Conservation (phyloP, 225 moss, liverwort and hornwort species). For the Pseudoscleropodium purum region DNA sequence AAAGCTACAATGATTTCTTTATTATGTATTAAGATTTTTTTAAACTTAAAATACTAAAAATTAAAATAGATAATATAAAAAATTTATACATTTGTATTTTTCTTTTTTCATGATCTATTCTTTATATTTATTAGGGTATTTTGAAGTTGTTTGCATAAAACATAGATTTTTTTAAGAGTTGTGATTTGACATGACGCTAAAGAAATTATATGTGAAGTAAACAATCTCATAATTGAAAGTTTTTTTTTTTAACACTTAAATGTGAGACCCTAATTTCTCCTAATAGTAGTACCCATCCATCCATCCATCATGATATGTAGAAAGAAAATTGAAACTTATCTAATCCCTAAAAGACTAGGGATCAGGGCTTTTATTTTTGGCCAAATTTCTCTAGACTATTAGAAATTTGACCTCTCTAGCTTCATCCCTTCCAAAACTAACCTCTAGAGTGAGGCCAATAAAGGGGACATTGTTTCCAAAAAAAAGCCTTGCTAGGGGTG, state of each 20-base stretch:
- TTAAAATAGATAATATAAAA: not conserved
- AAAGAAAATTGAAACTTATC: not conserved
- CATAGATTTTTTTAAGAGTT: not conserved
- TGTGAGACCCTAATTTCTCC: not conserved
- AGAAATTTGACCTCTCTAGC: no score
- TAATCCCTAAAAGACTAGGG: no score
- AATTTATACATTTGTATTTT: no score
- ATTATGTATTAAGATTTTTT: not conserved
- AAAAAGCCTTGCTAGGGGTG: no score
- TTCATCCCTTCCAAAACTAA: no score
- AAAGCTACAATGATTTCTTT: not conserved
- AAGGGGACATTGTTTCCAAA: no score
- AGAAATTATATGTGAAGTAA: not conserved
- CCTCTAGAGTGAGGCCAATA: no score
- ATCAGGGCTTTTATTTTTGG: no score
- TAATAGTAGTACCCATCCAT: not conserved
- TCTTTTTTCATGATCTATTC: not conserved
- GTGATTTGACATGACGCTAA: no score
- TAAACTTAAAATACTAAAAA: not conserved
- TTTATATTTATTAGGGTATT: not conserved
- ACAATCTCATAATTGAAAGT: not conserved
- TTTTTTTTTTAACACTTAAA: not conserved
- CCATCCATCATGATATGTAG: fast-evolving
- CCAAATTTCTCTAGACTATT: no score
- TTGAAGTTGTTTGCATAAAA: no score